Conservation (phyloP, 441 rosid genomes). For the Breynia disticha region DNA sequence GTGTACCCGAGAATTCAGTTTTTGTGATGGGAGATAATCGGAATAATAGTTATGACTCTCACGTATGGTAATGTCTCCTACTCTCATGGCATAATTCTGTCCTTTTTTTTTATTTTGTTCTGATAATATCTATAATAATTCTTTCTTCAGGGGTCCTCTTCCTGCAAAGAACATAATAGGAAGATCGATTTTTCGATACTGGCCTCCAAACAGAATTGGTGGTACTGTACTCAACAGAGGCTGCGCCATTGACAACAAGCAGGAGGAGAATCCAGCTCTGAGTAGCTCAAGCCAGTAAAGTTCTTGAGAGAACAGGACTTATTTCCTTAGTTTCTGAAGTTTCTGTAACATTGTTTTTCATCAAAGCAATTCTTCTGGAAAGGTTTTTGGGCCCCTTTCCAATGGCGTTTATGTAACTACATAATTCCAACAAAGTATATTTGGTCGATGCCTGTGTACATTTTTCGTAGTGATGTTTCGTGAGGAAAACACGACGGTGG, state of each 20-base stretch:
- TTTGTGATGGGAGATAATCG: conserved; percentile 98
- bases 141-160: conserved; percentile 66
- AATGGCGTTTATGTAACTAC: conserved; percentile 6
- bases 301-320: too few species aligned
- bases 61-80: conserved; percentile 55
- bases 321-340: too few species aligned
- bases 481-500: too few species aligned
- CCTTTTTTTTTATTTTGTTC: background rate
- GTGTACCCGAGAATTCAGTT: conserved; percentile 67
- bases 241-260: conserved; percentile 54
- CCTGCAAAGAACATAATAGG: conserved; percentile 87
- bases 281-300: background rate
- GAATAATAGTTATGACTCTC: conserved; percentile 92
- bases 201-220: conserved; percentile 84
- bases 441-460: too few species aligned
- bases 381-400: background rate
- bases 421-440: background rate
- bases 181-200: conserved; percentile 78
- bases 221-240: conserved; percentile 51
- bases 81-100: background rate
- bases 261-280: conserved; percentile 20
- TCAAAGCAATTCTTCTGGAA: conserved; percentile 1
- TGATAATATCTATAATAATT: background rate
- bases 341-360: background rate
- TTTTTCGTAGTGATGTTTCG: too few species aligned